Evolutionary conservation across 345 rosid species (phyloP), one percentile per base, ranked within the genome.

Genomic region (Eucalyptus pumila): DNA sequence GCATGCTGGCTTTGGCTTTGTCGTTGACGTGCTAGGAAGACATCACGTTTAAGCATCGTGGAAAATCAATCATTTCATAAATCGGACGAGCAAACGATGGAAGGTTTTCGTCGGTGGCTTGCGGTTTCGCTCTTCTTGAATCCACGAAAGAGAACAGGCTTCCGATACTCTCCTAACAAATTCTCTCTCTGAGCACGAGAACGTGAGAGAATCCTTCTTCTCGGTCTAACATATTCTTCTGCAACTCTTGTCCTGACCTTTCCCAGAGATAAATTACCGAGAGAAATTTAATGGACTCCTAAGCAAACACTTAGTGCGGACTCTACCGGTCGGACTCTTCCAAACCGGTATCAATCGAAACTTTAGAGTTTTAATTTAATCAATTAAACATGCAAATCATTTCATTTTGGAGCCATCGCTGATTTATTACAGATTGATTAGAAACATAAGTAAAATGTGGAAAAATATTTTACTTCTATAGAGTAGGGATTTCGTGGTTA

Each of bases 271-370:
- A 30, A 30, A 62, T 5, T 3, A 30, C 8, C 9, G 3, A 62
- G 16, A 30, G 69, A 62, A 62, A 62, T 30, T 30, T 27, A 1
- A 13, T 62, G 69, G 4, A 62, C 27, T 30, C 21, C 30, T 56
- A 56, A 56, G 14, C 14, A 1, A 30, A 30, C 4, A 3, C 69
- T 62, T 62, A 30, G 69, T 2, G 1, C 8, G 0, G 32, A 62
- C 69, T 62, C 34, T 27, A n/a, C n/a, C n/a, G n/a, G n/a, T n/a
- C 8, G 0, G 32, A 62, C 69, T 62, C 34, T 27, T 0, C 2
- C 8, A 62, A 62, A 30, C 34, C 34, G 0, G 4, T 62, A 62
- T 3, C 16, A 62, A 62, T 62, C 8, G 0, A 2, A 30, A 6
- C 69, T 62, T 6, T 62, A 6, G 2, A 30, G 15, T 30, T 62